These are phyloP conservation scores for Penicillium robsamsonii DNA, from an alignment of 495 filamentous ascomycete genomes.

Conservation along the genomic window DNA sequence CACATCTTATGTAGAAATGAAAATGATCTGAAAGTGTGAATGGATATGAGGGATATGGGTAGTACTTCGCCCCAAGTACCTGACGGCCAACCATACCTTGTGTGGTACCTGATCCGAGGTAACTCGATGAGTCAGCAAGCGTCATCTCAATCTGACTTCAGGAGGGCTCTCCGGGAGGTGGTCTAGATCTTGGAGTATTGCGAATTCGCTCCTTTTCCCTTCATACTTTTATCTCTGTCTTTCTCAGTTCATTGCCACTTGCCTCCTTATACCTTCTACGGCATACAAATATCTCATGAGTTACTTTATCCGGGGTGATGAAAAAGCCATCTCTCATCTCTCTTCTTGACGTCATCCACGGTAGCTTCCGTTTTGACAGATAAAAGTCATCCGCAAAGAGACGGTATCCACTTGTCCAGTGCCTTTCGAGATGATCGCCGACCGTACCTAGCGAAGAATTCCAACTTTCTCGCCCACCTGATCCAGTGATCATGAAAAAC, in stretches of 20 bases:
- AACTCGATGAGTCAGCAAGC: not conserved
- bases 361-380: slow-evolving; percentile 6
- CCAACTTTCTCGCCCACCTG: not conserved
- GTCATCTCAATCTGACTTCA: not conserved
- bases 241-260: not conserved
- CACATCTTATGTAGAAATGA: not conserved
- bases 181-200: slow-evolving; percentile 1
- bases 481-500: slow-evolving; percentile 37
- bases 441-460: slow-evolving; percentile 15
- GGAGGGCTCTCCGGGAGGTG: not conserved
- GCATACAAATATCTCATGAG: not conserved
- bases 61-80: not conserved
- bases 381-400: slow-evolving; percentile 11
- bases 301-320: not conserved
- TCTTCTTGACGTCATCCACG: slow-evolving; percentile 29
- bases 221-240: not conserved
- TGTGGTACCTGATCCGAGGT: not conserved
- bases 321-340: not conserved
- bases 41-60: not conserved
- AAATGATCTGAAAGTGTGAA: not conserved
- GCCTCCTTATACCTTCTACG: not conserved
- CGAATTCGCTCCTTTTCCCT: not conserved
- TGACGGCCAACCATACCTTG: not conserved
- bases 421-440: slow-evolving; percentile 19
- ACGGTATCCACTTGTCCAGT: slow-evolving; percentile 4